phyloP scores from a whole-genome alignment of 2,329 filamentous ascomycete genomes.

The Alternaria sp. region DNA sequence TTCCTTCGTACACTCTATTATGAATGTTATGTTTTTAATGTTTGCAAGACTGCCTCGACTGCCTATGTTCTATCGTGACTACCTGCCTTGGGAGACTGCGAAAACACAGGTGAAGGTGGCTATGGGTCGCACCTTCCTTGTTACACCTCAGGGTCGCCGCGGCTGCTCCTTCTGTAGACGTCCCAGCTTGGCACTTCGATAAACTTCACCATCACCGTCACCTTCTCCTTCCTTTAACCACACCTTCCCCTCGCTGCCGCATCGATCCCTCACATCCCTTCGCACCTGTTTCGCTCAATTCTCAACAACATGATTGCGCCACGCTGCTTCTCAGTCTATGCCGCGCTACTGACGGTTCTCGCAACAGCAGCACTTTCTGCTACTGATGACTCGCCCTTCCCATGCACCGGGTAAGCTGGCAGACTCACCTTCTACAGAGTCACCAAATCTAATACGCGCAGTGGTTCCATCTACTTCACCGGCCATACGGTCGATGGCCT shows the following conservation, averaged over 20 bases:
- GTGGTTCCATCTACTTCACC: conserved; percentile 37
- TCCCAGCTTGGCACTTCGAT: not conserved
- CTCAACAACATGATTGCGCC: not conserved
- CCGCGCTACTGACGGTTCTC: conserved; percentile 1
- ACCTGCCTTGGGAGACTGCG: not conserved
- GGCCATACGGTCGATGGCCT: conserved; percentile 35
- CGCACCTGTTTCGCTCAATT: not conserved
- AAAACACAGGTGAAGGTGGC: not conserved
- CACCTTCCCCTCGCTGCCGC: not conserved
- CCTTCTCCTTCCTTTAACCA: not conserved
- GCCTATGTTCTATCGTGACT: not conserved
- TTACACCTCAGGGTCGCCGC: not conserved
- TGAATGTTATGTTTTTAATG: not conserved
- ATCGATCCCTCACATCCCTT: not conserved
- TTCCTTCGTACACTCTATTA: not conserved
- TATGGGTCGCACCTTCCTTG: not conserved
- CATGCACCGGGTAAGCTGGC: conserved; percentile 13
- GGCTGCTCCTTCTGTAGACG: not conserved
- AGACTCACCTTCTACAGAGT: fast-evolving
- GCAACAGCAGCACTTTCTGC: not conserved
- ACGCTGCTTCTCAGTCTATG: not conserved
- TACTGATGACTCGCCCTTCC: not conserved
- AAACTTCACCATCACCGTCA: not conserved
- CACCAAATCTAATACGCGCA: conserved; percentile 8
- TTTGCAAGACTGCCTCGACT: not conserved